Conservation (phyloP, 2,329 filamentous ascomycete genomes). For the Fusarium buxicola region DNA sequence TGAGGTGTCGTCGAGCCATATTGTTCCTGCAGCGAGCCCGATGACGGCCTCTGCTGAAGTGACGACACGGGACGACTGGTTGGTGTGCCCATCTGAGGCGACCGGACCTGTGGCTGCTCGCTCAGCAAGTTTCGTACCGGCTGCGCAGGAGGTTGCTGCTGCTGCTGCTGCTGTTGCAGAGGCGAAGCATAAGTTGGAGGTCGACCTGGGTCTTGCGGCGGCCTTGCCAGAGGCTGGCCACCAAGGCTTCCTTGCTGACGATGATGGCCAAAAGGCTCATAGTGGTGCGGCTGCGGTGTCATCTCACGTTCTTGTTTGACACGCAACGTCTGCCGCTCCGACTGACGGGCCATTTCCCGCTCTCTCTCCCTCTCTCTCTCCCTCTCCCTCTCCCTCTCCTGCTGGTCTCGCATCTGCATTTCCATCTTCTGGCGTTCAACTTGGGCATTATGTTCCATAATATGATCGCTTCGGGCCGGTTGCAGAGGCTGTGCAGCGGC, state of each 20-base stretch:
- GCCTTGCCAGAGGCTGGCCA: slow-evolving; percentile 55
- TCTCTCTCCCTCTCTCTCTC: slow-evolving; percentile 45
- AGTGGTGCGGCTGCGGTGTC: slow-evolving; percentile 54
- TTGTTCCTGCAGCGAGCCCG: slow-evolving; percentile 47
- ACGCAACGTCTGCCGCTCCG: slow-evolving; percentile 49
- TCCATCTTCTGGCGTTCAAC: slow-evolving; percentile 50
- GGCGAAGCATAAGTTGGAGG: slow-evolving; percentile 48
- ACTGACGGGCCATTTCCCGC: slow-evolving; percentile 46
- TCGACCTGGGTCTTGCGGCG: slow-evolving; percentile 57
- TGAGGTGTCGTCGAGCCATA: slow-evolving; percentile 47
- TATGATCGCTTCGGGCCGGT: slow-evolving; percentile 49
- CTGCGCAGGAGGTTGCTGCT: slow-evolving; percentile 54
- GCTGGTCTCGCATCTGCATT: slow-evolving; percentile 47
- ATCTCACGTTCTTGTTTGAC: slow-evolving; percentile 65
- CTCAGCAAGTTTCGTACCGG: slow-evolving; percentile 55
- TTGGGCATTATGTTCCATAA: slow-evolving; percentile 46
- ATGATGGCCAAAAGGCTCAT: slow-evolving; percentile 59
- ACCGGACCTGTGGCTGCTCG: slow-evolving; percentile 53
- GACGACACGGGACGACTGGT: slow-evolving; percentile 53
- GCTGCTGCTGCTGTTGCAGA: slow-evolving; percentile 50
- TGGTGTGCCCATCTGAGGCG: slow-evolving; percentile 55
- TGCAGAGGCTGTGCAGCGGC: slow-evolving; percentile 52
- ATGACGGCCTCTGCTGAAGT: slow-evolving; percentile 51
- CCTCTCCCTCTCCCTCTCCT: slow-evolving; percentile 38
- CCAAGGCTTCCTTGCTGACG: slow-evolving; percentile 55